These are phyloP conservation scores for Pyrus communis DNA, from an alignment of 306 rosid genomes.

Conservation along the genomic window DNA sequence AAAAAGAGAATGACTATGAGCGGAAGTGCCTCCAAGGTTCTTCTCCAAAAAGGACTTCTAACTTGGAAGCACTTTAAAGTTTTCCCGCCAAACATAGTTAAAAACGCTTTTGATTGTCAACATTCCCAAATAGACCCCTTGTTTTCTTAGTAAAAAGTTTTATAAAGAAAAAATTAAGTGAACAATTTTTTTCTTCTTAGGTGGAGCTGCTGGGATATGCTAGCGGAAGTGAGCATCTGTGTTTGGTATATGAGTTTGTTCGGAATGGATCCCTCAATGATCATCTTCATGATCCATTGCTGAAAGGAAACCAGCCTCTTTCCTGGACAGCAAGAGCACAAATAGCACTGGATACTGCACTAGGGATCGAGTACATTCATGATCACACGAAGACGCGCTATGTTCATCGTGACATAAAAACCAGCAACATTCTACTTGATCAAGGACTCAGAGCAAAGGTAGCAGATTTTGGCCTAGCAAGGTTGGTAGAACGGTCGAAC, in stretches of 20 bases:
- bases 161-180: neutral
- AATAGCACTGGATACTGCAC: constrained; percentile 56
- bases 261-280: constrained; percentile 53
- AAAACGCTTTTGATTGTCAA: neutral
- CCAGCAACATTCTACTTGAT: constrained; percentile 61
- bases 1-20: neutral
- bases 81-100: too few species aligned
- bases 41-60: too few species aligned
- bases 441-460: constrained; percentile 58
- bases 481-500: constrained; percentile 38
- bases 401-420: constrained; percentile 62
- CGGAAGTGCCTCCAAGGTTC: neutral
- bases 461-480: constrained; percentile 66
- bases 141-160: neutral
- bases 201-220: constrained; percentile 57
- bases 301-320: constrained; percentile 55
- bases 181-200: constrained; percentile 20
- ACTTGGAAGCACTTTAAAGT: neutral
- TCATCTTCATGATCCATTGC: constrained; percentile 56
- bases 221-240: constrained; percentile 55
- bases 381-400: constrained; percentile 50
- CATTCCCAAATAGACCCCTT: neutral
- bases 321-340: constrained; percentile 59
- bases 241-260: constrained; percentile 58
- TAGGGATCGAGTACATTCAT: constrained; percentile 63